Evolutionary conservation across 805 yeast genomes (phyloP).

Genomic region (Hanseniaspora thailandica): DNA sequence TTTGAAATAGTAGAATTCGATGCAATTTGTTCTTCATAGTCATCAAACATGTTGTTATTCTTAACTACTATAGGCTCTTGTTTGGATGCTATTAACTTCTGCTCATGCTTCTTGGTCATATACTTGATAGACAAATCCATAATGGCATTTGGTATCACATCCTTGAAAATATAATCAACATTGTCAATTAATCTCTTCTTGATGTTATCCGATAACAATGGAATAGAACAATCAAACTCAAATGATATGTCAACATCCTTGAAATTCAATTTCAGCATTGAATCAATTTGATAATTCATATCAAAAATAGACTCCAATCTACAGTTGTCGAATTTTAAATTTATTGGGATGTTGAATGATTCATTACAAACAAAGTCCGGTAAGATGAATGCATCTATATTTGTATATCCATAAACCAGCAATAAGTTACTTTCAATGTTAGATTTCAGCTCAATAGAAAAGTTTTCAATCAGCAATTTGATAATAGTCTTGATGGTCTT

Average conservation of each 20-base stretch:
- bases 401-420: slow-evolving; percentile 22
- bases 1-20: slow-evolving; percentile 57
- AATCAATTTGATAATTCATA: slow-evolving; percentile 16
- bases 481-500: slow-evolving; percentile 27
- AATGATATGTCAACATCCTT: slow-evolving; percentile 30
- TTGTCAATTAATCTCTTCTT: slow-evolving; percentile 28
- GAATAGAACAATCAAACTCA: slow-evolving; percentile 29
- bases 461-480: slow-evolving; percentile 27
- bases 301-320: slow-evolving; percentile 29
- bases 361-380: slow-evolving; percentile 28
- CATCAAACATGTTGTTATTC: slow-evolving; percentile 19
- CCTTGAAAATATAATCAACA: slow-evolving; percentile 28
- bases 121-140: slow-evolving; percentile 22
- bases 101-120: slow-evolving; percentile 3
- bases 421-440: slow-evolving; percentile 29
- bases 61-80: not conserved
- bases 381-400: slow-evolving; percentile 24
- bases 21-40: slow-evolving; percentile 32
- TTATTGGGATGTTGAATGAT: slow-evolving; percentile 28
- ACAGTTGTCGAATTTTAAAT: slow-evolving; percentile 27
- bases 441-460: slow-evolving; percentile 27
- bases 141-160: slow-evolving; percentile 27
- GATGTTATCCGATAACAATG: slow-evolving; percentile 27
- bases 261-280: slow-evolving; percentile 28
- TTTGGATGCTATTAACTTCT: not conserved